Percentiles rank a stretch among this genome's conserved stretches.
Conservation (phyloP, 768 basidiomycete genomes). For the Suillus variegatus region DNA sequence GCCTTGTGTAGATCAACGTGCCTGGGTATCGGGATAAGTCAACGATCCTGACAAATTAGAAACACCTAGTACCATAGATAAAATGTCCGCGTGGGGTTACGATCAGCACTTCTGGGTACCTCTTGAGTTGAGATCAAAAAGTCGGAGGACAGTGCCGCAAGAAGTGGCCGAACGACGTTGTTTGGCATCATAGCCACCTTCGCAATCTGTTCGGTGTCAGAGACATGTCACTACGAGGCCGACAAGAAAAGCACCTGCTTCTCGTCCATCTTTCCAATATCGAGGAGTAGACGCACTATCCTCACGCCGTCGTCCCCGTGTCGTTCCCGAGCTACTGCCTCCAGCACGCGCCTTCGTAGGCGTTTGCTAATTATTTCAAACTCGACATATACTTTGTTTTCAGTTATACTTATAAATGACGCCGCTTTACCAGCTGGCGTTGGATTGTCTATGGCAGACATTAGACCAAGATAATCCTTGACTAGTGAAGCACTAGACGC, state of each 20-base stretch:
- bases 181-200: slow-evolving; percentile 92
- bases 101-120: slow-evolving; percentile 87
- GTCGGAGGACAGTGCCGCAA: slow-evolving; percentile 78
- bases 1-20: slow-evolving; percentile 86
- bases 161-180: slow-evolving; percentile 80
- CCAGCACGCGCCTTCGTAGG: slow-evolving; percentile 69
- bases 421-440: slow-evolving; percentile 66
- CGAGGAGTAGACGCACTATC: slow-evolving; percentile 74
- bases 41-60: background rate
- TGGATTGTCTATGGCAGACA: slow-evolving; percentile 83
- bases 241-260: slow-evolving; percentile 64
- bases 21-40: slow-evolving; percentile 48
- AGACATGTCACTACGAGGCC: slow-evolving; percentile 1
- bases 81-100: slow-evolving; percentile 85
- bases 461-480: slow-evolving; percentile 80
- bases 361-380: slow-evolving; percentile 72
- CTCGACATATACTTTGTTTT: slow-evolving; percentile 78
- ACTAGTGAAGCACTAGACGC: slow-evolving; percentile 57
- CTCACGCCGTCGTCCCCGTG: slow-evolving; percentile 84
- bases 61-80: slow-evolving; percentile 75
- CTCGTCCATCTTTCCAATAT: slow-evolving; percentile 91
- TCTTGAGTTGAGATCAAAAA: slow-evolving; percentile 90
- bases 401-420: slow-evolving; percentile 70
- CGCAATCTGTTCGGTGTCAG: slow-evolving; percentile 64
- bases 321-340: slow-evolving; percentile 78